A percentile compares a stretch with the other conserved stretches of the same genome.
phyloP scores from a whole-genome alignment of 2,329 filamentous ascomycete genomes.

The Pezicula carpinea region DNA sequence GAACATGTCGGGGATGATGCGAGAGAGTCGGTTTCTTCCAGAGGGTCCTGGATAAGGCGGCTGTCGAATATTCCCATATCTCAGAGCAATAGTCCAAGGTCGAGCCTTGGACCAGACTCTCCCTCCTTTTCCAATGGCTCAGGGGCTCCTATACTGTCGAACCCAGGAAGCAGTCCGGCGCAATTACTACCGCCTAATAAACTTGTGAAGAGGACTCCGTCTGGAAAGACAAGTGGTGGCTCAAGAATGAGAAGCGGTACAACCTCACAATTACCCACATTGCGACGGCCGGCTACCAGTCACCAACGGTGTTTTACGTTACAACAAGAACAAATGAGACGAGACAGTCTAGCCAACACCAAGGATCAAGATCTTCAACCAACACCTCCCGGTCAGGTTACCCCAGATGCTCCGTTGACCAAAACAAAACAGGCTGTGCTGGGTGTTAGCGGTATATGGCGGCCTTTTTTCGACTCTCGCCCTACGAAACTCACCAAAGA shows the following conservation, averaged over 20 bases:
- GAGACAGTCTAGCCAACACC: slow-evolving; percentile 17
- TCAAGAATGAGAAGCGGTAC: slow-evolving; percentile 43
- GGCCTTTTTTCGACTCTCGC: slow-evolving; percentile 27
- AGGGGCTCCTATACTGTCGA: slow-evolving; percentile 54
- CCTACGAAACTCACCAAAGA: slow-evolving; percentile 26
- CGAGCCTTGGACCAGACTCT: slow-evolving; percentile 61
- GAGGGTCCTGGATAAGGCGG: slow-evolving; percentile 68
- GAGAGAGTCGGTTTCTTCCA: slow-evolving; percentile 55
- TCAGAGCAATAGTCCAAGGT: slow-evolving; percentile 59
- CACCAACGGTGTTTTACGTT: slow-evolving; percentile 72
- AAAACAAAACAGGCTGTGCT: slow-evolving; percentile 11
- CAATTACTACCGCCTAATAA: slow-evolving; percentile 64
- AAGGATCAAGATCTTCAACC: slow-evolving; percentile 10
- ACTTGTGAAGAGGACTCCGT: slow-evolving; percentile 68
- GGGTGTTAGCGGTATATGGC: slow-evolving; percentile 21
- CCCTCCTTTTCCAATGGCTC: slow-evolving; percentile 66
- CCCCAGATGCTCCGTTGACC: slow-evolving; percentile 13
- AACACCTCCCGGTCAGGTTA: slow-evolving; percentile 8
- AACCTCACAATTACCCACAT: slow-evolving; percentile 57
- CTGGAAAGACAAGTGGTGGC: slow-evolving; percentile 43
- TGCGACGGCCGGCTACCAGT: slow-evolving; percentile 72
- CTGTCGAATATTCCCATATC: slow-evolving; percentile 63
- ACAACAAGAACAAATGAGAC: slow-evolving; percentile 40
- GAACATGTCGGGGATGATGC: slow-evolving; percentile 17
- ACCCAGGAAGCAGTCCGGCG: slow-evolving; percentile 28